Evolutionary conservation across 1,284 basidiomycete genomes (phyloP).

Genomic region (Hemileia vastatrix): DNA sequence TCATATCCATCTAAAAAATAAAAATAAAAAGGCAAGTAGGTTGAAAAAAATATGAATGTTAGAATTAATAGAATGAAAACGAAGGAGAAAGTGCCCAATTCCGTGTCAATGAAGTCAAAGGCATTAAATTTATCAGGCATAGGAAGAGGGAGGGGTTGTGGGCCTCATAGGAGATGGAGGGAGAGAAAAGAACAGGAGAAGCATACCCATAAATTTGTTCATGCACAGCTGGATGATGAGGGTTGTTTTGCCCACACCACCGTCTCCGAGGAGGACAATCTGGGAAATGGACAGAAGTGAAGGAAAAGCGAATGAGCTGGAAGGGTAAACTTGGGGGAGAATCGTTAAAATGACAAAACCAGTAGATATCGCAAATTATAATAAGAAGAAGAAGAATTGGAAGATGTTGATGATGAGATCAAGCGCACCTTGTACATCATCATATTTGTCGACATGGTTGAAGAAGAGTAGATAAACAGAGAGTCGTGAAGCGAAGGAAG

Average conservation of each 20-base stretch:
- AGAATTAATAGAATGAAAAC: no score
- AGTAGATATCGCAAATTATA: background rate
- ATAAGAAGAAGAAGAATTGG: background rate
- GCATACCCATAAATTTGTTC: slow-evolving; percentile 24
- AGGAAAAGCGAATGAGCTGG: background rate
- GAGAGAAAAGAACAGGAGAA: background rate
- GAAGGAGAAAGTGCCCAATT: no score
- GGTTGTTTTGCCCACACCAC: slow-evolving; percentile 41
- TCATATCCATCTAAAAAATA: slow-evolving; percentile 32
- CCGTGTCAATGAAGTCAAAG: no score
- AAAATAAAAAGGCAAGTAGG: no score
- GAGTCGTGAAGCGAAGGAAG: no score
- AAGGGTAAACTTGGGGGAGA: background rate
- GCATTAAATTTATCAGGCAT: no score
- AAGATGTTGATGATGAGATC: background rate
- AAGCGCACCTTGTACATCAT: slow-evolving; percentile 23
- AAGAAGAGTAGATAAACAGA: no score
- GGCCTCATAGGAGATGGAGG: background rate
- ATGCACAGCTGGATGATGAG: slow-evolving; percentile 36
- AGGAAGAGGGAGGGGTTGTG: slow-evolving; percentile 27
- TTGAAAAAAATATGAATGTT: no score
- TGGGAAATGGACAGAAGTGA: slow-evolving; percentile 23
- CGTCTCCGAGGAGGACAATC: slow-evolving; percentile 39
- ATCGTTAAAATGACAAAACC: background rate
- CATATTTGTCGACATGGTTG: slow-evolving; percentile 2